Percentiles rank a stretch among this genome's conserved stretches.
Conservation (phyloP, 768 basidiomycete species). For the Amanita molliuscula region DNA sequence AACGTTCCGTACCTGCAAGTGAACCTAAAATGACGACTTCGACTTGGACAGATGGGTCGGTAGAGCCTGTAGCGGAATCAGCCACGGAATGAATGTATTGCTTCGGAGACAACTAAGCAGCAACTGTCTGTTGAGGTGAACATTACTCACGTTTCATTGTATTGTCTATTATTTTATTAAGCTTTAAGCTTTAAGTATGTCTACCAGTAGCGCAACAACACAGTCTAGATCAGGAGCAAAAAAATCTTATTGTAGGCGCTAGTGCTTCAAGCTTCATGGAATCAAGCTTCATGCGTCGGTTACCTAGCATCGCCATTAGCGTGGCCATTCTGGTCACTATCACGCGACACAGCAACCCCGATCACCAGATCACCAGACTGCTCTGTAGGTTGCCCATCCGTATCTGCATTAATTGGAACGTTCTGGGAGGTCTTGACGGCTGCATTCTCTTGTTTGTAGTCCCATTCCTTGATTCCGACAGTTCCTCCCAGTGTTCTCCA, state of each 20-base stretch:
- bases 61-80: too few species aligned
- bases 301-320: slow-evolving; percentile 12
- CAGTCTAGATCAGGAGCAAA: too few species aligned
- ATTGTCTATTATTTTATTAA: too few species aligned
- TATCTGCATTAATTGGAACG: background rate
- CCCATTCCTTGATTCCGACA: slow-evolving; percentile 73
- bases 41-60: too few species aligned
- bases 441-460: slow-evolving; percentile 37
- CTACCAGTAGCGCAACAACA: too few species aligned
- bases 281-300: slow-evolving; percentile 22
- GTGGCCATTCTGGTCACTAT: slow-evolving; percentile 1
- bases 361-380: background rate
- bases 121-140: too few species aligned
- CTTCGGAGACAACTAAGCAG: too few species aligned
- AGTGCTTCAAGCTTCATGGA: slow-evolving; percentile 40
- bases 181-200: too few species aligned
- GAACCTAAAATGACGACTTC: too few species aligned
- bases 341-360: slow-evolving; percentile 1
- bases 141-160: too few species aligned
- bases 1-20: too few species aligned
- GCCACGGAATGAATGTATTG: too few species aligned
- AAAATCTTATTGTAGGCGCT: slow-evolving; percentile 16
- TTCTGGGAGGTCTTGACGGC: background rate
- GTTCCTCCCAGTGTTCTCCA: slow-evolving; percentile 64
- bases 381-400: background rate